These are phyloP conservation scores for Sinapis alba DNA, from an alignment of 441 rosid species.

Conservation along the genomic window DNA sequence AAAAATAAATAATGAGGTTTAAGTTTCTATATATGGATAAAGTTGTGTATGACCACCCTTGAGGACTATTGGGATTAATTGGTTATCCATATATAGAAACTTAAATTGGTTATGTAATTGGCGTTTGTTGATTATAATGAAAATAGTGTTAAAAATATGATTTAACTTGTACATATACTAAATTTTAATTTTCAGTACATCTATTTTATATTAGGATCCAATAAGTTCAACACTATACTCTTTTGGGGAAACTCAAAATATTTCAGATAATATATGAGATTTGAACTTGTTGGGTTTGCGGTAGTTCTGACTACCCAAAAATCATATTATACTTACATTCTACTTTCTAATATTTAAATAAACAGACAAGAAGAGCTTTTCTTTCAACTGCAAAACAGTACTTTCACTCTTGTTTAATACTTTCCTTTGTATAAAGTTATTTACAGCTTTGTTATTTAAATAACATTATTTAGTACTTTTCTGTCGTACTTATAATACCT, in stretches of 20 bases:
- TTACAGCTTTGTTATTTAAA: neutral
- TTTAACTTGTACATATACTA: neutral
- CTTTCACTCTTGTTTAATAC: slow-evolving; percentile 1
- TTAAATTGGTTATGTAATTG: no score
- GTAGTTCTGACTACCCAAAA: slow-evolving; percentile 18
- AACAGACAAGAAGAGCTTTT: slow-evolving; percentile 31
- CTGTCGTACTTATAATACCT: neutral
- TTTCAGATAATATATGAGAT: neutral
- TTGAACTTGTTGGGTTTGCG: slow-evolving; percentile 3
- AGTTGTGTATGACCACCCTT: neutral
- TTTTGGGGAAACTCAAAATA: neutral
- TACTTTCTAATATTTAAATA: slow-evolving; percentile 18
- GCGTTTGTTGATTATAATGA: no score
- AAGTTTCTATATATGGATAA: slow-evolving; percentile 16
- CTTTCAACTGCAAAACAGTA: slow-evolving; percentile 32
- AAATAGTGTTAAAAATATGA: no score
- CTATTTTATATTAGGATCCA: neutral
- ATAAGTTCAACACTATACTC: neutral
- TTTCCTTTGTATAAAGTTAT: neutral
- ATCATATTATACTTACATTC: slow-evolving; percentile 9
- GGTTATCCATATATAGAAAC: no score
- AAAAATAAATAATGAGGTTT: neutral
- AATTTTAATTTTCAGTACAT: neutral
- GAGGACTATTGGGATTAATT: no score
- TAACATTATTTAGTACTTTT: neutral